These are phyloP conservation scores for Aegilops umbellulata DNA, from an alignment of 176 grass and related monocot genomes.

Conservation along the genomic window DNA sequence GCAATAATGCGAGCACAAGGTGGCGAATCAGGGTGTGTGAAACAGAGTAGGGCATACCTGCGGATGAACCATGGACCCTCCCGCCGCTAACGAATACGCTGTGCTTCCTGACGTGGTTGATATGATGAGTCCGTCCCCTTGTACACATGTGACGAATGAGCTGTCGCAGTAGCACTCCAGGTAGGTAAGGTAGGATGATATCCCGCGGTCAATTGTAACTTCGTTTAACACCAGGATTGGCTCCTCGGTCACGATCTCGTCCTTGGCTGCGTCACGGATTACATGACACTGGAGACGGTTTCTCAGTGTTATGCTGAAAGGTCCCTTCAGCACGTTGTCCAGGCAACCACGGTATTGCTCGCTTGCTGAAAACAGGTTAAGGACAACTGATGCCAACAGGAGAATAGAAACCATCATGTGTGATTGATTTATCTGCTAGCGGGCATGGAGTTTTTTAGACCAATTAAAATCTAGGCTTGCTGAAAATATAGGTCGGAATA, in stretches of 20 bases:
- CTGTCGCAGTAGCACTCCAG: constrained; percentile 91
- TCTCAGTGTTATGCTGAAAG: constrained; percentile 89
- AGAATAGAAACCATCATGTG: neutral
- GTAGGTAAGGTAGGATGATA: constrained; percentile 95
- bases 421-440: constrained; percentile 6
- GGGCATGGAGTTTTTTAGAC: neutral
- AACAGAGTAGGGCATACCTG: constrained; percentile 46
- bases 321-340: constrained; percentile 67
- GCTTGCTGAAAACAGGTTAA: constrained; percentile 65
- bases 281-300: constrained; percentile 88
- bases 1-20: neutral
- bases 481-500: neutral
- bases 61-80: constrained; percentile 99
- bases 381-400: constrained; percentile 18
- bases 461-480: neutral
- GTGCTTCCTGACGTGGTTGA: constrained; percentile 96
- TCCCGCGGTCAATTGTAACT: constrained; percentile 89
- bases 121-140: constrained; percentile 93
- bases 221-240: constrained; percentile 88
- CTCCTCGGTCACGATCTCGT: constrained; percentile 75
- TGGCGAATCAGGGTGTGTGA: neutral
- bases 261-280: constrained; percentile 82
- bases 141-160: constrained; percentile 91
- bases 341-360: constrained; percentile 74
- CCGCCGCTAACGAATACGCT: constrained; percentile 90